phyloP scores from a whole-genome alignment of 371 early-diverging fungal genomes.

The Chytridiales sp. region DNA sequence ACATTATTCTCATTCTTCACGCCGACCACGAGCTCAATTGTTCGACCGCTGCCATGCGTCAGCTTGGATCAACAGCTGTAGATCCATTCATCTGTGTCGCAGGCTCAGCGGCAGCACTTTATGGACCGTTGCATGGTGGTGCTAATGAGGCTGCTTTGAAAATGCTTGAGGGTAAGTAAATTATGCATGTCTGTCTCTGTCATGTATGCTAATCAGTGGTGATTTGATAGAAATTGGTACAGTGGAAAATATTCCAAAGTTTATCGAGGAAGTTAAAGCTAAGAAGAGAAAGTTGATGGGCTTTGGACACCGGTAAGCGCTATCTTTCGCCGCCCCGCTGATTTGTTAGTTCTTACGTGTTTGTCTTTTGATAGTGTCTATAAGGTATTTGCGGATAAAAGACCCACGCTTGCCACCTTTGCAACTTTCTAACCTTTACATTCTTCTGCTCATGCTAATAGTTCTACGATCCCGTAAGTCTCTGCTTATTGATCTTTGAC shows the following conservation, averaged over 20 bases:
- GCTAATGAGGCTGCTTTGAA: conserved; percentile 56
- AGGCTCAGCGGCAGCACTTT: conserved; percentile 52
- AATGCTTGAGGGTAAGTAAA: conserved; percentile 54
- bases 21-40: conserved; percentile 61
- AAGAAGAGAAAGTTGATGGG: conserved; percentile 62
- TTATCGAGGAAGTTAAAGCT: conserved; percentile 52
- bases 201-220: background rate
- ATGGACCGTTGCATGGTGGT: conserved; percentile 53
- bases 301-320: conserved; percentile 41
- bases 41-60: conserved; percentile 68
- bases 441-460: no score
- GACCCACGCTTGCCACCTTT: background rate
- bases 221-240: conserved; percentile 49
- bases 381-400: conserved; percentile 24
- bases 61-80: conserved; percentile 58
- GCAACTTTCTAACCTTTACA: background rate
- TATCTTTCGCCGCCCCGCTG: background rate
- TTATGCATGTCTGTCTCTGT: background rate
- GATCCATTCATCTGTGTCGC: conserved; percentile 55
- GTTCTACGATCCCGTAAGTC: conserved; percentile 46
- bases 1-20: conserved; percentile 67
- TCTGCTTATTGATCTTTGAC: conserved; percentile 38
- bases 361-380: conserved; percentile 38
- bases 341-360: background rate
- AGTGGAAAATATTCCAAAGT: conserved; percentile 53